These are phyloP conservation scores for Paecilomyces sp. DNA, from an alignment of 2,329 filamentous ascomycete genomes.

Conservation along the genomic window DNA sequence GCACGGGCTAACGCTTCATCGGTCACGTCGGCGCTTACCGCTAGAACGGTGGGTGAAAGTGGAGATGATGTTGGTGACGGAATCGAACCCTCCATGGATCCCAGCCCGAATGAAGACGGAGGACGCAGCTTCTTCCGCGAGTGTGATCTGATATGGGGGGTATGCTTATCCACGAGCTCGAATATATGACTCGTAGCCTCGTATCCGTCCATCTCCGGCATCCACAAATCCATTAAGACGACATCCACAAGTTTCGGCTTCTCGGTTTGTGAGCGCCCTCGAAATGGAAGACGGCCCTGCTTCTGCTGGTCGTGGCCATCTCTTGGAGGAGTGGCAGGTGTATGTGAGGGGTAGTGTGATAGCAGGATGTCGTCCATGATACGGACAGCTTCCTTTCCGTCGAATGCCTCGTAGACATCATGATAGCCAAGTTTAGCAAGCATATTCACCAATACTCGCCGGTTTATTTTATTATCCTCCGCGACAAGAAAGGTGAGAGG, in stretches of 20 bases:
- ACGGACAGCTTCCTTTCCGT: conserved; percentile 61
- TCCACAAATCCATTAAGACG: conserved; percentile 70
- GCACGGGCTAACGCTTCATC: conserved; percentile 56
- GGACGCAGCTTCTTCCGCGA: conserved; percentile 5
- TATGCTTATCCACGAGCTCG: conserved; percentile 39
- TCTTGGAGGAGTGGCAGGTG: conserved; percentile 6
- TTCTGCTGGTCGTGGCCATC: conserved; percentile 11
- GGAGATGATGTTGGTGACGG: conserved; percentile 23
- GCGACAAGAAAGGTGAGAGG: conserved; percentile 63
- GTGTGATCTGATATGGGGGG: conserved; percentile 13
- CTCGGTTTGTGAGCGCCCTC: conserved; percentile 14
- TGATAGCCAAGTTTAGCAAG: conserved; percentile 60
- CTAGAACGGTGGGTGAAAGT: conserved; percentile 45
- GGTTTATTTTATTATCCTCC: conserved; percentile 67
- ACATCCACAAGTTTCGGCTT: conserved; percentile 48
- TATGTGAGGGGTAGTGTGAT: conserved; percentile 12
- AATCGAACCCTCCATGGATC: conserved; percentile 6
- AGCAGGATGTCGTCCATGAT: conserved; percentile 46
- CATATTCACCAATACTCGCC: conserved; percentile 60
- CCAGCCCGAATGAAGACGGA: background rate
- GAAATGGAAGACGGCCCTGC: conserved; percentile 8
- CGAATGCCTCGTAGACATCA: conserved; percentile 57
- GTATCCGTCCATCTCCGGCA: conserved; percentile 67
- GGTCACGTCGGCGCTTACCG: conserved; percentile 61
- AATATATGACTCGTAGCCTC: conserved; percentile 60